Conservation (phyloP, 345 rosid species). For the Mercurialis annua region DNA sequence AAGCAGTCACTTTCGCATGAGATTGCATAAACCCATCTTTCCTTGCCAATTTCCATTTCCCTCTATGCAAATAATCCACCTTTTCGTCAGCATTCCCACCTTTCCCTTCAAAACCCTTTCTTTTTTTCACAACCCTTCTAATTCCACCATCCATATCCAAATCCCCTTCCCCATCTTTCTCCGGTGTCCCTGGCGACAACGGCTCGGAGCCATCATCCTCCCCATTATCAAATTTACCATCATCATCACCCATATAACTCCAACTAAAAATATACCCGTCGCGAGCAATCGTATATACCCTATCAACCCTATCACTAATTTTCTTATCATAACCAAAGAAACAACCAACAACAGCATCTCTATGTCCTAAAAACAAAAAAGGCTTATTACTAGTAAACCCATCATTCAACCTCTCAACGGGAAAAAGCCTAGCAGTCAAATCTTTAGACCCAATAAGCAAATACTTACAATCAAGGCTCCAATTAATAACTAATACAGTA, state of each 20-base stretch:
- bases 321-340: conserved; percentile 77
- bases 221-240: conserved; percentile 21
- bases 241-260: conserved; percentile 44
- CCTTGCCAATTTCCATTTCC: conserved; percentile 69
- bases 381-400: conserved; percentile 69
- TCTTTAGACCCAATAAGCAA: conserved; percentile 87
- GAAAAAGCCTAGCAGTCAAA: conserved; percentile 70
- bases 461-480: conserved; percentile 77
- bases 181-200: conserved; percentile 63
- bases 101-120: conserved; percentile 58
- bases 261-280: conserved; percentile 83
- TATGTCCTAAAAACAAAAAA: conserved; percentile 75
- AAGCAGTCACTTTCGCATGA: conserved; percentile 62
- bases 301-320: conserved; percentile 43
- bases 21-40: conserved; percentile 80
- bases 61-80: conserved; percentile 54
- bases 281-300: conserved; percentile 62
- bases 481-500: conserved; percentile 56
- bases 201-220: conserved; percentile 41
- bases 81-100: conserved; percentile 28
- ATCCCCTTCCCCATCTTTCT: conserved; percentile 38
- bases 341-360: conserved; percentile 80
- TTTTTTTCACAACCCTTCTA: conserved; percentile 37
- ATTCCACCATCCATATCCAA: conserved; percentile 9
- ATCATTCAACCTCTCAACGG: conserved; percentile 48